Base-by-base conservation (phyloP, 2,329 filamentous ascomycete genomes). In the Aspergillus tubingensis region DNA sequence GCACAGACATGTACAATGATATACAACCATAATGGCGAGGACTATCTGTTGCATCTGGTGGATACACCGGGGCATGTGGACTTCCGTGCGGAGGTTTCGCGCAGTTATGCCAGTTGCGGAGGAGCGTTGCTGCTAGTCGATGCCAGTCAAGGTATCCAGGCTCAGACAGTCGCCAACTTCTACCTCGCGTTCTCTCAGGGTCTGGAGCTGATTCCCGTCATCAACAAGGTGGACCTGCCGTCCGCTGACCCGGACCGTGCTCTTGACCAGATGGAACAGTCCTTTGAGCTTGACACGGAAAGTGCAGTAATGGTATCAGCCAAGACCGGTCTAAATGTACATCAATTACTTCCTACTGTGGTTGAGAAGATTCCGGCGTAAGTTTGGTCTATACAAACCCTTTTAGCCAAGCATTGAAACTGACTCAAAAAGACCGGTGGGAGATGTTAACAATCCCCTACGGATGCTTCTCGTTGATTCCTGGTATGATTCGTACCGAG, bases 1-100 rank as follows among this genome's bases (percentile, higher is more conserved):
- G 95, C 95, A 58, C 95, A 99, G 81, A 98, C 95, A 59, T 98
- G 95, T 78, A 95, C 90, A 58, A 99, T 99, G 95, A 85, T 99
- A 55, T 96, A 97, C 81, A 92, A 90, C 27, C 83, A 96, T 79
- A 81, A 89, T 17, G 93, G 91, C 15, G 81, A 90, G 32, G 95
- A 99, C 76, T 98, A 98, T 74, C 84, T 99, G 59, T 83, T 99
- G 30, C 95, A 99, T 77, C 84, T 99, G 27, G 93, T 99, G 59
- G 95, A 99, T 76, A 99, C 95, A 0, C 95, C 95, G 0, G 95
- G 95, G 27, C 95, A 99, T 79, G 95, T 99, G 60, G 95, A 99
- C 79, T 99, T 99, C 77, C 86, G 95, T 58, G 95, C 95, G 51
- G 95, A 99, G 77, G 95, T 99, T 10, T 96, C 92, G 36, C 86